Evolutionary conservation across 176 grass and related monocot genomes (phyloP).

Genomic region (Triticum urartu): DNA sequence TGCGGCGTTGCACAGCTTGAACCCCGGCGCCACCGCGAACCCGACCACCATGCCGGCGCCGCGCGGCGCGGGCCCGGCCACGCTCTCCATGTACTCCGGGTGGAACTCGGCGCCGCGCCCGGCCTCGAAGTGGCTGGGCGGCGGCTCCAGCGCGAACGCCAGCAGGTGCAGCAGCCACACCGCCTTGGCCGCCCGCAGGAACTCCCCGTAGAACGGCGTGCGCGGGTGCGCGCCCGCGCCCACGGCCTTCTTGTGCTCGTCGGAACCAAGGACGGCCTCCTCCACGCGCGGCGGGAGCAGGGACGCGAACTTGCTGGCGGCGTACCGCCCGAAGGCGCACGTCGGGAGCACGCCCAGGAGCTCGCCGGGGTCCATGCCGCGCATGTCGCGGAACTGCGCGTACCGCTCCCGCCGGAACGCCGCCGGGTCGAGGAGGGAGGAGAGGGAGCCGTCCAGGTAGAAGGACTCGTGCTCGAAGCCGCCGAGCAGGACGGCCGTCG

Average conservation of each 20-base stretch:
- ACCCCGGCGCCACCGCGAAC: conserved; percentile 77
- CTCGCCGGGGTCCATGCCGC: conserved; percentile 88
- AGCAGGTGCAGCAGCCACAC: conserved; percentile 96
- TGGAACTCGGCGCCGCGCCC: conserved; percentile 78
- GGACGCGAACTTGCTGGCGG: conserved; percentile 58
- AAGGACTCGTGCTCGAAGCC: conserved; percentile 98
- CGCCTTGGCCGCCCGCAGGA: conserved; percentile 76
- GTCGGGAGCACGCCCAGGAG: conserved; percentile 82
- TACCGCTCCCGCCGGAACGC: conserved; percentile 74
- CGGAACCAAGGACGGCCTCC: conserved; percentile 57
- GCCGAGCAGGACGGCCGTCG: conserved; percentile 59
- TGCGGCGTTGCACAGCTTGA: conserved; percentile 64
- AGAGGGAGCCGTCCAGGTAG: conserved; percentile 93
- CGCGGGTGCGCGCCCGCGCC: conserved; percentile 60
- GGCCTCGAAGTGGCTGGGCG: conserved; percentile 90
- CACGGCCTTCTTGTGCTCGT: conserved; percentile 54
- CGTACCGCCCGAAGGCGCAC: conserved; percentile 84
- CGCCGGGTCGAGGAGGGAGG: conserved; percentile 77
- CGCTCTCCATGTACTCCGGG: conserved; percentile 91
- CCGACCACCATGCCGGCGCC: conserved; percentile 61
- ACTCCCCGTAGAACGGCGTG: conserved; percentile 89
- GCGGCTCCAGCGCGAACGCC: conserved; percentile 86
- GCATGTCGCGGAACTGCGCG: conserved; percentile 87
- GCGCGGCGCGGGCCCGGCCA: conserved; percentile 13
- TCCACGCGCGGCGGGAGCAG: conserved; percentile 57